Conservation (phyloP, 2,329 filamentous ascomycete species). For the Penicillium freii region DNA sequence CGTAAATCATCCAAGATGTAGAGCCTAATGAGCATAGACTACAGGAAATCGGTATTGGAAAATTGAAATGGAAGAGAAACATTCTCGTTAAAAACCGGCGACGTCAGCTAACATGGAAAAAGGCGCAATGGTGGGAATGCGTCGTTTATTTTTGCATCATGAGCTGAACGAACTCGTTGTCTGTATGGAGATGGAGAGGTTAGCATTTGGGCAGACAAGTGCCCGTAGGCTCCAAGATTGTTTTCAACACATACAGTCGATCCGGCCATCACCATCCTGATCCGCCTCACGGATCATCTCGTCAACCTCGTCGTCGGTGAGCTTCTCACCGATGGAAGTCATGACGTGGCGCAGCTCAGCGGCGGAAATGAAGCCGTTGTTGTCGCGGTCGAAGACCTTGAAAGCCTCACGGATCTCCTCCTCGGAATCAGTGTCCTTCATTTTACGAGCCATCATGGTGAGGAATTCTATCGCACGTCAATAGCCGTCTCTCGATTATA, state of each 20-base stretch:
- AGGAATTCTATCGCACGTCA: conserved; percentile 65
- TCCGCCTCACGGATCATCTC: conserved; percentile 93
- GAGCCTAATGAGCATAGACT: conserved; percentile 28
- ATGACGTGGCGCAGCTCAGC: conserved; percentile 86
- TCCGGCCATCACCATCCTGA: conserved; percentile 83
- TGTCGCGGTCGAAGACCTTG: conserved; percentile 87
- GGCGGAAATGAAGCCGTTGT: conserved; percentile 88
- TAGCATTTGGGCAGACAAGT: conserved; percentile 18
- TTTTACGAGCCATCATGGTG: conserved; percentile 92
- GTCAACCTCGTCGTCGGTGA: conserved; percentile 86
- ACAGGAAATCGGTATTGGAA: conserved; percentile 27
- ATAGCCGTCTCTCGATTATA: neutral
- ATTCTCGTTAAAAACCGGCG: conserved; percentile 27
- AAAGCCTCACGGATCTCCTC: conserved; percentile 88
- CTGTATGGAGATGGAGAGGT: conserved; percentile 46
- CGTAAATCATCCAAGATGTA: conserved; percentile 23
- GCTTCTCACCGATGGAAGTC: conserved; percentile 88
- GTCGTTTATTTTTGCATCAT: conserved; percentile 86
- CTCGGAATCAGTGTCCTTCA: conserved; percentile 90
- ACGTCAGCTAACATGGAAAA: conserved; percentile 32
- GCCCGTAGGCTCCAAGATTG: neutral
- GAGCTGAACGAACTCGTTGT: conserved; percentile 90
- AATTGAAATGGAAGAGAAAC: conserved; percentile 23
- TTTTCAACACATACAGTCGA: conserved; percentile 66
- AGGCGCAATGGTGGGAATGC: conserved; percentile 24